Percentiles rank a stretch among this genome's conserved stretches.
phyloP scores from a whole-genome alignment of 805 yeast species.

The Starmerella sp. region DNA sequence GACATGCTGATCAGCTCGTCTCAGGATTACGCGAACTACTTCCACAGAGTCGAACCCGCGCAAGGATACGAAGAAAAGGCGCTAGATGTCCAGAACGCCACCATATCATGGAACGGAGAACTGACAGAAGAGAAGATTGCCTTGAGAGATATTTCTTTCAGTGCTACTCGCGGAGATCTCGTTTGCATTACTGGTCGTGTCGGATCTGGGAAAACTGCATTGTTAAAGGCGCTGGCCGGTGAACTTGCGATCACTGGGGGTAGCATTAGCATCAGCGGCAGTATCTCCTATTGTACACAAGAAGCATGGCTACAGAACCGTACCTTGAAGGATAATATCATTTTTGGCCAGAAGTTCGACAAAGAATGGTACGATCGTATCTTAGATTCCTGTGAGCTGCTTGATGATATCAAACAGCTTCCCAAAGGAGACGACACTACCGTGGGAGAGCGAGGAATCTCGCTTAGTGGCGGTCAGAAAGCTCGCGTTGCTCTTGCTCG shows the following conservation, averaged over 20 bases:
- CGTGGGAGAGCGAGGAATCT: conserved; percentile 96
- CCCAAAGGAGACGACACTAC: conserved; percentile 86
- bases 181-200: conserved; percentile 77
- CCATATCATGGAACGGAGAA: conserved; percentile 50
- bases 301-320: conserved; percentile 91
- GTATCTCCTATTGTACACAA: conserved; percentile 75
- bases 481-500: conserved; percentile 90
- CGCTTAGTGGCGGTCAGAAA: conserved; percentile 95
- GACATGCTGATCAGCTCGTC: conserved; percentile 60
- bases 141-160: conserved; percentile 40
- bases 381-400: conserved; percentile 76
- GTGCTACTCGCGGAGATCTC: conserved; percentile 60
- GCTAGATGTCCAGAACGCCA: conserved; percentile 28
- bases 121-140: conserved; percentile 24
- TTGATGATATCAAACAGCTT: conserved; percentile 62
- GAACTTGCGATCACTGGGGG: conserved; percentile 65
- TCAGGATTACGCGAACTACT: conserved; percentile 63
- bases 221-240: conserved; percentile 65
- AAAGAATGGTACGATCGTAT: conserved; percentile 70
- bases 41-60: conserved; percentile 40
- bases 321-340: conserved; percentile 72
- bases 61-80: conserved; percentile 49
- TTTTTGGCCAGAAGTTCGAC: conserved; percentile 81
- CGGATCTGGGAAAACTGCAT: conserved; percentile 75
- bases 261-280: conserved; percentile 52